Conservation (phyloP, 306 rosid genomes). For the Delonix regia region DNA sequence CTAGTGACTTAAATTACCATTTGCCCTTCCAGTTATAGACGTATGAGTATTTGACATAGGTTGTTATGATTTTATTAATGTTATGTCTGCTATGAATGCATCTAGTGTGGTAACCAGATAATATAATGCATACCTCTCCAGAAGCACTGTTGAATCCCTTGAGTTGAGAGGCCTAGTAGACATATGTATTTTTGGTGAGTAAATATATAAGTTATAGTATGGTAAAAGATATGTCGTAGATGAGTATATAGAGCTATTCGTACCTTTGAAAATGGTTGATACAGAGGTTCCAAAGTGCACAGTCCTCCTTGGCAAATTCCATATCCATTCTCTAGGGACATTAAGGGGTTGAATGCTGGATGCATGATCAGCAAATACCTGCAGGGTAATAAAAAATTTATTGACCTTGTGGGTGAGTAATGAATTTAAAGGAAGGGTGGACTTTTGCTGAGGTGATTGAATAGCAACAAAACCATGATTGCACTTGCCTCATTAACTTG, state of each 20-base stretch:
- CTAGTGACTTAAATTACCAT: background rate
- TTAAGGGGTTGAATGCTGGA: slow-evolving; percentile 72
- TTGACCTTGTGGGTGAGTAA: slow-evolving; percentile 27
- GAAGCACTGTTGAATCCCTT: slow-evolving; percentile 86
- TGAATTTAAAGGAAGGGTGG: slow-evolving; percentile 34
- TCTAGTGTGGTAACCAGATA: slow-evolving; percentile 8
- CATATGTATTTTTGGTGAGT: slow-evolving; percentile 38
- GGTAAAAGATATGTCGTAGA: slow-evolving; percentile 31
- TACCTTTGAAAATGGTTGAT: slow-evolving; percentile 76
- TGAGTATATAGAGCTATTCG: slow-evolving; percentile 21
- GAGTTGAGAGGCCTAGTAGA: slow-evolving; percentile 73
- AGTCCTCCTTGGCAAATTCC: slow-evolving; percentile 84
- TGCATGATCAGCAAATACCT: slow-evolving; percentile 86
- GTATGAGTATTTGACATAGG: background rate
- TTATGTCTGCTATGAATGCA: slow-evolving; percentile 16
- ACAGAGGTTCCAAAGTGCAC: slow-evolving; percentile 92
- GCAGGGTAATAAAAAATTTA: slow-evolving; percentile 41
- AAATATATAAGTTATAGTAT: slow-evolving; percentile 24
- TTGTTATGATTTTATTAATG: background rate
- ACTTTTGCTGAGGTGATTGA: slow-evolving; percentile 19
- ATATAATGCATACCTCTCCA: slow-evolving; percentile 84
- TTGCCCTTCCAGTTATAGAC: slow-evolving; percentile 1
- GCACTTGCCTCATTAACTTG: slow-evolving; percentile 85
- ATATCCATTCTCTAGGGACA: slow-evolving; percentile 85
- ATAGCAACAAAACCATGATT: slow-evolving; percentile 18